phyloP scores from a whole-genome alignment of 768 basidiomycete genomes.

The Panaeolus papilionaceus region DNA sequence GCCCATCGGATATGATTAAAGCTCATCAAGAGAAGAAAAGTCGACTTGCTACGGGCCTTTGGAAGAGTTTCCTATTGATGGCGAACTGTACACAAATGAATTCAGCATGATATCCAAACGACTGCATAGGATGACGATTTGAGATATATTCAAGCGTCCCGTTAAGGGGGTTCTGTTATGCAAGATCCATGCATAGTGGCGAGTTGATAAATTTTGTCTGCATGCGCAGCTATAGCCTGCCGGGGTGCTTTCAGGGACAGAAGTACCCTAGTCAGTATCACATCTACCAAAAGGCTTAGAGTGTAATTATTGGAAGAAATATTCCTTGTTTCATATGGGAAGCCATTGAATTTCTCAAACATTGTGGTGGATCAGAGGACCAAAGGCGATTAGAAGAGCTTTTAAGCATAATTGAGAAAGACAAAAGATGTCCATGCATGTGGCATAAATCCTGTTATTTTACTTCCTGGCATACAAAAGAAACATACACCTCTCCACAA shows the following conservation, averaged over 20 bases:
- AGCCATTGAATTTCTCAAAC: too few relatives aligned
- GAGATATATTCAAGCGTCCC: not conserved
- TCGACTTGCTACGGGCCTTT: slow-evolving; percentile 12
- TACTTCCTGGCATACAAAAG: slow-evolving; percentile 11
- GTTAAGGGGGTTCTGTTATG: too few relatives aligned
- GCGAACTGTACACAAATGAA: not conserved
- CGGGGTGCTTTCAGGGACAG: too few relatives aligned
- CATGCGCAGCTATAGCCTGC: too few relatives aligned
- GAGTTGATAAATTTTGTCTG: too few relatives aligned
- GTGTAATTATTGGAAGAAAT: too few relatives aligned
- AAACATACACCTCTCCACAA: slow-evolving; percentile 9
- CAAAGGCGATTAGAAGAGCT: not conserved
- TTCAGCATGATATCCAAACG: slow-evolving; percentile 9
- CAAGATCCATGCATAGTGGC: too few relatives aligned
- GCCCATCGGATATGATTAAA: slow-evolving; percentile 19
- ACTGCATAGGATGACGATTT: not conserved
- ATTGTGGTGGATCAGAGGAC: not conserved
- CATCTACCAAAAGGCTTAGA: too few relatives aligned
- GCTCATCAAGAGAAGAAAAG: slow-evolving; percentile 10
- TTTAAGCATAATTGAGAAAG: not conserved
- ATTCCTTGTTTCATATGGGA: too few relatives aligned
- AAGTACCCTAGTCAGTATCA: too few relatives aligned
- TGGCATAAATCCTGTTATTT: slow-evolving; percentile 11
- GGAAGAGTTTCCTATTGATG: slow-evolving; percentile 4
- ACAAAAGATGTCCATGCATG: slow-evolving; percentile 5